Percentiles rank a stretch among this genome's conserved stretches.
Conservation (phyloP, 2,329 filamentous ascomycete genomes). For the Cercospora zeina region DNA sequence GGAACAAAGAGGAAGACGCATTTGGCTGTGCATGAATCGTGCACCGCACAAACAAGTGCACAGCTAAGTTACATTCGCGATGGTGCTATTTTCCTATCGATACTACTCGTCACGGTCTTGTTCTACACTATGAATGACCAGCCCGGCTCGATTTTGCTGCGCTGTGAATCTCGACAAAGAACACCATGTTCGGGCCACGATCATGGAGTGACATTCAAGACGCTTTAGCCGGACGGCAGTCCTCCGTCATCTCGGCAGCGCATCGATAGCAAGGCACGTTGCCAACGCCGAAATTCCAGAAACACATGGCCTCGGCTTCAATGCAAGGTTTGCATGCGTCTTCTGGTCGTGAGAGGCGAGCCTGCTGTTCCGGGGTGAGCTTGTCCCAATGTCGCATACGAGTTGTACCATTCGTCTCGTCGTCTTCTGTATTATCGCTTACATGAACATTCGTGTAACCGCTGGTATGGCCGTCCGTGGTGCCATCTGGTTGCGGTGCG, state of each 20-base stretch:
- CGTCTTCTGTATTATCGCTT: not conserved
- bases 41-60: not conserved
- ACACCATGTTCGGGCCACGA: not conserved
- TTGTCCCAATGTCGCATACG: not conserved
- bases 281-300: constrained; percentile 1
- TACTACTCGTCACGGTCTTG: not conserved
- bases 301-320: constrained; percentile 3
- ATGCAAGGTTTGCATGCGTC: constrained; percentile 4
- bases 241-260: not conserved
- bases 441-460: not conserved
- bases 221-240: not conserved
- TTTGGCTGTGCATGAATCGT: not conserved
- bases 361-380: constrained; percentile 3
- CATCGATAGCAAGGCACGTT: not conserved
- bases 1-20: not conserved
- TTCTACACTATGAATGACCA: not conserved
- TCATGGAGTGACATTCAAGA: not conserved
- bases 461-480: not conserved
- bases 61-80: not conserved
- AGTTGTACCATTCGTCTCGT: not conserved
- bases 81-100: not conserved
- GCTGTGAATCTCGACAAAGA: not conserved
- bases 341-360: not conserved
- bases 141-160: not conserved
- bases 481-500: not conserved